Evolutionary conservation across 2,329 filamentous ascomycete genomes (phyloP).

Genomic region (Fonsecaea nubica): DNA sequence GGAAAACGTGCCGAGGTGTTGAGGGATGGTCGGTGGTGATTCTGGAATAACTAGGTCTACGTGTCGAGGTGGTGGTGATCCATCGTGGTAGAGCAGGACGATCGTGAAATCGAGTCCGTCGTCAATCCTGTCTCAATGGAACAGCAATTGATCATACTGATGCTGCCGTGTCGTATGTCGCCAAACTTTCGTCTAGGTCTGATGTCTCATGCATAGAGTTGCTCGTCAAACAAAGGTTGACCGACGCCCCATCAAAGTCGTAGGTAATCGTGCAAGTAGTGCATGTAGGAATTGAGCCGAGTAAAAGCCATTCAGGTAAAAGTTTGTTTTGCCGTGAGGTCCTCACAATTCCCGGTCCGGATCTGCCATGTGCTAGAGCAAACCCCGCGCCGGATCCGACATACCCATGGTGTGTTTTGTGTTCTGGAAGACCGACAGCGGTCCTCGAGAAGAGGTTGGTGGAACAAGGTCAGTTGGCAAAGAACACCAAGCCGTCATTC

Average conservation of each 20-base stretch:
- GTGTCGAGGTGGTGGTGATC: constrained; percentile 19
- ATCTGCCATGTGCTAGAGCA: constrained; percentile 43
- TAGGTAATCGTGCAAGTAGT: constrained; percentile 31
- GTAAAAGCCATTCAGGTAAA: constrained; percentile 30
- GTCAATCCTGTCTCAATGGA: constrained; percentile 22
- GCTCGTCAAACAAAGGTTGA: constrained; percentile 24
- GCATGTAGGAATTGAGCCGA: constrained; percentile 33
- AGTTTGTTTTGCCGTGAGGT: constrained; percentile 28
- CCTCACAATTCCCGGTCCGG: constrained; percentile 36
- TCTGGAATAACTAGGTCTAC: constrained; percentile 14
- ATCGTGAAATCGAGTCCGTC: constrained; percentile 9
- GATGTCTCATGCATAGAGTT: constrained; percentile 30
- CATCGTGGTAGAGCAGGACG: constrained; percentile 24
- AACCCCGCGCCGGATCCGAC: constrained; percentile 42
- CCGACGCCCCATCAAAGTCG: constrained; percentile 18
- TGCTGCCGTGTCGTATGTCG: constrained; percentile 35
- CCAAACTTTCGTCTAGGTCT: constrained; percentile 35
- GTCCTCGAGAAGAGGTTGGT: constrained; percentile 32
- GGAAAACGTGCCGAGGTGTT: constrained; percentile 37
- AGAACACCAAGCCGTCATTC: constrained; percentile 53
- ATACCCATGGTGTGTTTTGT: constrained; percentile 37
- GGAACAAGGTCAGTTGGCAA: constrained; percentile 32
- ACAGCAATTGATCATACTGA: constrained; percentile 26
- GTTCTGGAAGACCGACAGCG: constrained; percentile 21
- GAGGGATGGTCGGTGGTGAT: constrained; percentile 33